Evolutionary conservation across 306 rosid genomes (phyloP).

Genomic region (Quercus wislizeni): DNA sequence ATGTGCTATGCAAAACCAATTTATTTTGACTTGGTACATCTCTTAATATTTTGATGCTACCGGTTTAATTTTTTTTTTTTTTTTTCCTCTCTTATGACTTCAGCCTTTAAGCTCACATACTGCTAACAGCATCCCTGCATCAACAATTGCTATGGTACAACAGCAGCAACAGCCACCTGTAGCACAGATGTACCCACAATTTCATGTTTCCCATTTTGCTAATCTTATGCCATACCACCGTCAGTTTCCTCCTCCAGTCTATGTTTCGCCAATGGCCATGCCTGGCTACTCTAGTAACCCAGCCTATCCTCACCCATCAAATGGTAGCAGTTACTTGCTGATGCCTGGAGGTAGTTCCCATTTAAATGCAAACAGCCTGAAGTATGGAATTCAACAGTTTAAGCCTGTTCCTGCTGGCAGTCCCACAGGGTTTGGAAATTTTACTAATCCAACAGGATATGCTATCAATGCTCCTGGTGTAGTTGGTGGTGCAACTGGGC

Average conservation of each 20-base stretch:
- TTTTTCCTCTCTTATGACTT: slow-evolving; percentile 9
- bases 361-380: slow-evolving; percentile 77
- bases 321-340: slow-evolving; percentile 80
- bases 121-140: slow-evolving; percentile 53
- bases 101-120: slow-evolving; percentile 66
- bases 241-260: slow-evolving; percentile 83
- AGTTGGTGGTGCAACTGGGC: slow-evolving; percentile 72
- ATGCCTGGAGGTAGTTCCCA: slow-evolving; percentile 96
- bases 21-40: background rate
- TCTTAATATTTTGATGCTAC: background rate
- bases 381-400: slow-evolving; percentile 92
- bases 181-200: slow-evolving; percentile 97
- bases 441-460: slow-evolving; percentile 75
- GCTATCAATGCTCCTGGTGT: slow-evolving; percentile 84
- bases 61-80: slow-evolving; percentile 3
- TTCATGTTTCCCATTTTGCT: slow-evolving; percentile 83
- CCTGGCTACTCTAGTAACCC: slow-evolving; percentile 85
- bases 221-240: slow-evolving; percentile 93
- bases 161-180: slow-evolving; percentile 69
- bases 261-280: slow-evolving; percentile 96
- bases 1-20: background rate
- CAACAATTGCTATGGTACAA: slow-evolving; percentile 76
- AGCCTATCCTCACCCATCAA: slow-evolving; percentile 89
- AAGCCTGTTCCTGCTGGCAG: slow-evolving; percentile 88
- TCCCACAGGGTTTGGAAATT: slow-evolving; percentile 83